phyloP scores from a whole-genome alignment of 768 basidiomycete genomes.

The Boletus bicolor region DNA sequence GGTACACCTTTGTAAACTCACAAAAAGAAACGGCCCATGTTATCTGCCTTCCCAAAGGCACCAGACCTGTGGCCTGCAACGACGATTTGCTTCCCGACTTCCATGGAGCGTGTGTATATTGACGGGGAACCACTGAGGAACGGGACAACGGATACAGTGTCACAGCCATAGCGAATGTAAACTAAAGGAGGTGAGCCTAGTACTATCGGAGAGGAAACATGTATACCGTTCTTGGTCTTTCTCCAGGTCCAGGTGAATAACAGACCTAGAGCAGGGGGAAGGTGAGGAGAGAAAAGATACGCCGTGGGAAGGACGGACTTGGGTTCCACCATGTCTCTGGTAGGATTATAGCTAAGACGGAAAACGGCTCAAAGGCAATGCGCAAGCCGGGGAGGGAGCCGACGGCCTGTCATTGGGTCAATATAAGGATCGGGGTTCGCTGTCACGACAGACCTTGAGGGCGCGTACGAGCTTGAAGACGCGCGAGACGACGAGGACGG shows the following conservation, averaged over 20 bases:
- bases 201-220: background rate
- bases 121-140: slow-evolving; percentile 18
- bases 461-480: slow-evolving; percentile 11
- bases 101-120: slow-evolving; percentile 23
- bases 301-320: slow-evolving; percentile 1
- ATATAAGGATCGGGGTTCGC: background rate
- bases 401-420: slow-evolving; percentile 10
- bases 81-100: slow-evolving; percentile 21
- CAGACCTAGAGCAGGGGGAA: slow-evolving; percentile 3
- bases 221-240: slow-evolving; percentile 16
- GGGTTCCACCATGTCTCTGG: slow-evolving; percentile 24
- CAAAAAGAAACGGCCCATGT: slow-evolving; percentile 12
- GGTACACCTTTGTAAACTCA: slow-evolving; percentile 4
- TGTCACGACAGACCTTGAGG: slow-evolving; percentile 14
- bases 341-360: slow-evolving; percentile 1
- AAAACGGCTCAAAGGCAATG: slow-evolving; percentile 21
- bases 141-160: slow-evolving; percentile 22
- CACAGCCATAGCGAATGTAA: slow-evolving; percentile 15
- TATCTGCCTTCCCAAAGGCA: slow-evolving; percentile 18
- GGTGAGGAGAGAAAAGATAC: background rate
- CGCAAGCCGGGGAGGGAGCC: slow-evolving; percentile 17
- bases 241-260: slow-evolving; percentile 25
- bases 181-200: slow-evolving; percentile 9
- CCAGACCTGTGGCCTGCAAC: slow-evolving; percentile 16
- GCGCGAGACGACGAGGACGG: slow-evolving; percentile 8